Percentiles rank a stretch among this genome's conserved stretches.
These are phyloP conservation scores for Psophocarpus tetragonolobus DNA, from an alignment of 306 rosid species.

Conservation along the genomic window DNA sequence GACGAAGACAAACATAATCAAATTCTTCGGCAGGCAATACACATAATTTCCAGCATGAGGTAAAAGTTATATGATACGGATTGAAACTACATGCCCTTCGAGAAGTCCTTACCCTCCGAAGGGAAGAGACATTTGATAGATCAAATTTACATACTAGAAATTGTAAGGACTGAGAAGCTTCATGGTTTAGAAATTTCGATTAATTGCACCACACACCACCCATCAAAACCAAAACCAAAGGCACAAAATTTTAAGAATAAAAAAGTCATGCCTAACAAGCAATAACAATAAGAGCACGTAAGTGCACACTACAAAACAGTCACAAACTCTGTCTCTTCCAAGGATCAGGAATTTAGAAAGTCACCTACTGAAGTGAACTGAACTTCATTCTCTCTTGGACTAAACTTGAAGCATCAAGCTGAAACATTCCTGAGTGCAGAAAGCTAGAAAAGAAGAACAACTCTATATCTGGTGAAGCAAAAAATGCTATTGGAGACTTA, in stretches of 20 bases:
- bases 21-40: background rate
- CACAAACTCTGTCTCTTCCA: background rate
- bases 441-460: conserved; percentile 55
- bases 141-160: background rate
- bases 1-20: background rate
- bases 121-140: background rate
- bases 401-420: conserved; percentile 6
- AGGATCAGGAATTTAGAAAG: conserved; percentile 24
- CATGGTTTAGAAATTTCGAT: conserved; percentile 5
- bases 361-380: conserved; percentile 29
- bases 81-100: background rate
- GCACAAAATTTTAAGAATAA: background rate
- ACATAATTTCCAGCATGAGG: background rate
- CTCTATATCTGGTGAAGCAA: conserved; percentile 55
- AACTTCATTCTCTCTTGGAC: conserved; percentile 5
- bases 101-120: background rate
- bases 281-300: background rate
- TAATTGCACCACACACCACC: background rate
- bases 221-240: background rate
- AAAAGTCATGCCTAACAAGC: background rate
- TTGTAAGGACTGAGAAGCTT: conserved; percentile 4
- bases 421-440: conserved; percentile 45
- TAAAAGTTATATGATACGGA: background rate
- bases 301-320: conserved; percentile 27
- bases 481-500: conserved; percentile 32